Evolutionary conservation across 2,329 filamentous ascomycete species (phyloP).

Genomic region (Ploettnerulaceae sp.): DNA sequence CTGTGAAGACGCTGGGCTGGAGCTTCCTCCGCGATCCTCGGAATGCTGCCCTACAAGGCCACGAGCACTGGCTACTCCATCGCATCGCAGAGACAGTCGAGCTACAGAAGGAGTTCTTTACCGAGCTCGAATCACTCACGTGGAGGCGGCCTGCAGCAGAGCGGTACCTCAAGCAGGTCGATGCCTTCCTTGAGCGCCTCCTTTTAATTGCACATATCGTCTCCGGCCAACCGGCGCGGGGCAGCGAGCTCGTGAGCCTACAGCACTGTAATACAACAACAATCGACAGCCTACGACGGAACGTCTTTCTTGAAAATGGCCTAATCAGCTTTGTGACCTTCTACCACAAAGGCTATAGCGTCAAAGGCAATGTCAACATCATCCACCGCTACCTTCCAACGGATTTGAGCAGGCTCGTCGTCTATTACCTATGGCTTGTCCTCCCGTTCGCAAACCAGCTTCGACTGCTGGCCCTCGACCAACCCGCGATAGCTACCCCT

Average conservation of each 20-base stretch:
- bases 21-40: conserved; percentile 4
- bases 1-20: conserved; percentile 6
- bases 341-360: conserved; percentile 28
- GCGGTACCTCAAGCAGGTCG: conserved; percentile 4
- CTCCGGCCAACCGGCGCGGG: conserved; percentile 1
- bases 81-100: not conserved
- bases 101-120: conserved; percentile 9
- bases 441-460: conserved; percentile 16
- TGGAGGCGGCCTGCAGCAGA: conserved; percentile 1
- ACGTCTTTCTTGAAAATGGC: conserved; percentile 15
- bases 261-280: conserved; percentile 6
- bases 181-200: conserved; percentile 2
- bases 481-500: not conserved
- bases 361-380: conserved; percentile 23
- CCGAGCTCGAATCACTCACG: not conserved
- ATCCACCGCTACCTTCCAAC: conserved; percentile 29
- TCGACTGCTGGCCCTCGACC: not conserved
- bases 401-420: conserved; percentile 25
- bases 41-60: conserved; percentile 4
- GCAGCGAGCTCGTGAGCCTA: conserved; percentile 8
- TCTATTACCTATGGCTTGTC: conserved; percentile 29
- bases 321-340: conserved; percentile 22
- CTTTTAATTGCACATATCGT: conserved; percentile 5
- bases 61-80: conserved; percentile 2
- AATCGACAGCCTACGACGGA: conserved; percentile 3